Evolutionary conservation across 768 basidiomycete genomes (phyloP), one percentile per base, ranked within the genome.

Genomic region (Cystobasidium onofrii): DNA sequence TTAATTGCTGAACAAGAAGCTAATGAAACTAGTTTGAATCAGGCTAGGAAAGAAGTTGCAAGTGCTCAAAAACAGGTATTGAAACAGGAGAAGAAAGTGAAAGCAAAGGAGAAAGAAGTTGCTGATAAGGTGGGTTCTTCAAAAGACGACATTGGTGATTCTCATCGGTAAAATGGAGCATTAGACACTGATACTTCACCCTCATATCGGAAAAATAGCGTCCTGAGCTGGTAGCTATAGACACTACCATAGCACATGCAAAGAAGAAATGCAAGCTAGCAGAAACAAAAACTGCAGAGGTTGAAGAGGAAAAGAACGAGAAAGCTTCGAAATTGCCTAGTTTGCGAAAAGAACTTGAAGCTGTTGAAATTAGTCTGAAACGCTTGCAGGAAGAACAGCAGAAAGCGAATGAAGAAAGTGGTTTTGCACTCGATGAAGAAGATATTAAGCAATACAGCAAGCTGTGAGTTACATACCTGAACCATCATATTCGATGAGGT

Each of bases 171-270:
- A n/a, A n/a, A n/a, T n/a, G n/a, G n/a, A n/a, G n/a, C n/a, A n/a
- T n/a, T n/a, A n/a, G 39, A 39, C 15, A 39, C 39, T 39, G 39
- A 39, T 15, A 15, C 39, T 39, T 34, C 55, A 44, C 2, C 20
- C 6, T 15, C 15, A 17, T n/a, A 33, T 43, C 15, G 27, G 25
- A 6, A 18, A 18, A 13, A 34, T 75, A 95, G 92, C 87, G 86
- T 82, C 94, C 96, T 1, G 89, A 90, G 60, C 84, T 98, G 1
- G 87, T 92, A 31, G 85, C 88, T 0, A 83, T 89, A 31, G 91
- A 95, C 72, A 89, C 91, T 4, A 91, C 94, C 79, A 92, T 97
- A 72, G 86, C 87, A 12, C 95, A 98, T 78, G 87, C 90, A 0
- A 84, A 86, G 31, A 86, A 91, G 63, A 95, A 94, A 79, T 82